These are phyloP conservation scores for Alternaria sp. DNA, from an alignment of 2,329 filamentous ascomycete genomes.

Conservation along the genomic window DNA sequence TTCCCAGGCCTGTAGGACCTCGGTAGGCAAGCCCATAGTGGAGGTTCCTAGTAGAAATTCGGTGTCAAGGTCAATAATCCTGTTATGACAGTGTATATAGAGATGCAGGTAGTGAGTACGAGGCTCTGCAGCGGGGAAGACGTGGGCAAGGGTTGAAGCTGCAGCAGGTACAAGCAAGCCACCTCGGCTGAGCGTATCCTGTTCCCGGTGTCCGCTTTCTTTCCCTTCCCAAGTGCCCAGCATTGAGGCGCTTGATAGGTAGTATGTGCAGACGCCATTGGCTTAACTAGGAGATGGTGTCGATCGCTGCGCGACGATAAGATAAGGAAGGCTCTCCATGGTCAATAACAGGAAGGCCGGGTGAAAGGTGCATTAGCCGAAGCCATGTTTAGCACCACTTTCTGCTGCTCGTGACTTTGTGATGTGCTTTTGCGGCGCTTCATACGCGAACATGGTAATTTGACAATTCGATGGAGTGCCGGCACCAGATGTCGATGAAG, in stretches of 20 bases:
- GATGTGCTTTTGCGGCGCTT: not conserved
- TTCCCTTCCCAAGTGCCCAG: conserved; percentile 19
- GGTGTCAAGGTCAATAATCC: not conserved
- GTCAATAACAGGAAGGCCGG: not conserved
- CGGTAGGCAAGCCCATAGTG: conserved; percentile 33
- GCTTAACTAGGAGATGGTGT: not conserved
- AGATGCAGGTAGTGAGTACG: not conserved
- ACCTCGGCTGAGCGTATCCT: conserved; percentile 13
- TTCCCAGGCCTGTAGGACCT: conserved; percentile 54
- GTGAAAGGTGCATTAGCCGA: not conserved
- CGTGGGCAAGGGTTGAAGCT: conserved; percentile 7
- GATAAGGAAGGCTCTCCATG: conserved; percentile 3
- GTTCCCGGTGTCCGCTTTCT: conserved; percentile 9
- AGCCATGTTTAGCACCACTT: not conserved
- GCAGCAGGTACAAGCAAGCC: conserved; percentile 12
- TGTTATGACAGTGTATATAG: not conserved
- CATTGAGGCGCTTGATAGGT: conserved; percentile 28
- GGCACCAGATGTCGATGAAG: not conserved
- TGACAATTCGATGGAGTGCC: not conserved
- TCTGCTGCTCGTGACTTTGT: not conserved
- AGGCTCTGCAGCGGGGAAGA: not conserved
- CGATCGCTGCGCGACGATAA: conserved; percentile 1
- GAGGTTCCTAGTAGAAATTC: not conserved
- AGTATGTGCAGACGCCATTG: conserved; percentile 18
- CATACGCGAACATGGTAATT: not conserved